phyloP scores from a whole-genome alignment of 2,329 filamentous ascomycete genomes.

The Rugonectria rugulosa region DNA sequence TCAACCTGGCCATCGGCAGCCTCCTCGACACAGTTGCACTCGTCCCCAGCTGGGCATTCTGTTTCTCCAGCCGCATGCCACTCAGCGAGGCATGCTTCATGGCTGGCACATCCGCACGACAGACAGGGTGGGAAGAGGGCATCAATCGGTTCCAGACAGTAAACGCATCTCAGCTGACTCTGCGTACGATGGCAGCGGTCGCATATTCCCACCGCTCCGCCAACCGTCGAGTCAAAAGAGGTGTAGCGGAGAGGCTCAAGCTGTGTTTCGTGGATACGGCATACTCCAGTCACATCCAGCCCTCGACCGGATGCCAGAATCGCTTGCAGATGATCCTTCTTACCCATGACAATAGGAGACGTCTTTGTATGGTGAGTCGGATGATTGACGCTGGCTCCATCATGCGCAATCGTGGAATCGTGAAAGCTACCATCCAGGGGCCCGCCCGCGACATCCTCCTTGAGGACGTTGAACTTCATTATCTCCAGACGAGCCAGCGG shows the following conservation, averaged over 20 bases:
- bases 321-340: constrained; percentile 60
- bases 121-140: constrained; percentile 68
- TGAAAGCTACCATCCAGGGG: constrained; percentile 44
- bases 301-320: constrained; percentile 62
- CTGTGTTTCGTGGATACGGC: constrained; percentile 68
- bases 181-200: constrained; percentile 63
- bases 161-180: constrained; percentile 66
- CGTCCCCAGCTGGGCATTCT: constrained; percentile 69
- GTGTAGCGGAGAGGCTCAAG: constrained; percentile 64
- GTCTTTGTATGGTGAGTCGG: constrained; percentile 49
- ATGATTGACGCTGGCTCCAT: constrained; percentile 46
- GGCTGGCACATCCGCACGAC: constrained; percentile 68
- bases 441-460: constrained; percentile 50
- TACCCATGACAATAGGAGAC: constrained; percentile 64
- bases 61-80: constrained; percentile 66
- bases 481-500: constrained; percentile 70
- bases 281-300: constrained; percentile 69
- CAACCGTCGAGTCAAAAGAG: constrained; percentile 47
- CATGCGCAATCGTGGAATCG: constrained; percentile 48
- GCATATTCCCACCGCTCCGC: constrained; percentile 59
- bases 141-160: constrained; percentile 67
- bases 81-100: constrained; percentile 65
- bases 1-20: constrained; percentile 65
- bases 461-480: constrained; percentile 72
- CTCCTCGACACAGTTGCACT: constrained; percentile 67